Base-by-base conservation (phyloP, 805 yeast species). In the Barnettozyma sucrosica region DNA sequence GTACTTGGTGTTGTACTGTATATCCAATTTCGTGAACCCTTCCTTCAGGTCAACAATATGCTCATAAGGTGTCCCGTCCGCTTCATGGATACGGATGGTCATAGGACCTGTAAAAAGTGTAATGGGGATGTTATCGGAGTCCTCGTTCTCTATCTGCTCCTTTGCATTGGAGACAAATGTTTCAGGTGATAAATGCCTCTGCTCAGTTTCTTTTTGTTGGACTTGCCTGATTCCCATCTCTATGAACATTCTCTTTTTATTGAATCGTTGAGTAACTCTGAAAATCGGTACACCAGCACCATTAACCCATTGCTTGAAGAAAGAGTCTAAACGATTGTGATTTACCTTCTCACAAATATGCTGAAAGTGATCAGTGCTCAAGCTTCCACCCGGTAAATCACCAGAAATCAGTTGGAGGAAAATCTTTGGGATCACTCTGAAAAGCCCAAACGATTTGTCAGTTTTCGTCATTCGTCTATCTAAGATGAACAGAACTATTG, bases 51-150 rank as follows among this genome's bases (percentile, higher is more conserved):
- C 95, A 20, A 93, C 96, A 42, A 93, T 92, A 63, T 93, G 99
- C 60, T 93, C 99, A 61, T 93, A 93, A 0, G 99, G 99, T 0
- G 98, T 89, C 8, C 99, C 99, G 65, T 93, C 98, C 0, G 97
- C 95, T 61, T 93, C 99, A 62, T 93, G 99, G 33, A 93, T 90
- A 58, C 99, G 73, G 33, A 93, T 87, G 0, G 99, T 93, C 86
- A 93, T 88, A 0, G 98, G 97, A 0, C 99, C 99, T 0, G 87
- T 77, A 59, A 90, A 88, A 2, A 82, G 75, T 0, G 64, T 57
- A 2, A 63, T 57, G 19, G 53, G 41, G 25, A 54, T 54, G 20
- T 53, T 50, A 5, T 53, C 43, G 6, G 56, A 16, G 3, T 39
- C 43, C 4, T 45, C 46, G 2, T 40, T 45, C 6, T 52, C 52